Evolutionary conservation across 208 protist genomes (phyloP).

Genomic region (Zelonia costaricensis): DNA sequence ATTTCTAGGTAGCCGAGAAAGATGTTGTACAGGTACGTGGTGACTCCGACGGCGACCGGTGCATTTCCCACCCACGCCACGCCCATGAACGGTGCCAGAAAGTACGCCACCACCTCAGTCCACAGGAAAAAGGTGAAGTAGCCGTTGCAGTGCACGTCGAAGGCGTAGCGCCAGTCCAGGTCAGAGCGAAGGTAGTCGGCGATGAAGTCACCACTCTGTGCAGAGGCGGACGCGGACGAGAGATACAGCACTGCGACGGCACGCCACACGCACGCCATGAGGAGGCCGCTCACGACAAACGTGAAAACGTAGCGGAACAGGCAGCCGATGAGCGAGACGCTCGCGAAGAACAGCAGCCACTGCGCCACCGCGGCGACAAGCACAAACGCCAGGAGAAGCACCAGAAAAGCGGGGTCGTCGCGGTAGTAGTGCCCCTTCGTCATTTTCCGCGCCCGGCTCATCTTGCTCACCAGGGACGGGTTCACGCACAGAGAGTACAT

Average conservation of each 20-base stretch:
- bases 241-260: conserved; percentile 31
- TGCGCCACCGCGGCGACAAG: conserved; percentile 64
- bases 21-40: conserved; percentile 89
- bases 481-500: conserved; percentile 87
- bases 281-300: conserved; percentile 71
- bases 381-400: conserved; percentile 91
- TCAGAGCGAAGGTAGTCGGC: conserved; percentile 28
- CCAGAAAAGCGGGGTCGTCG: conserved; percentile 97
- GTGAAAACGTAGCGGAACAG: conserved; percentile 34
- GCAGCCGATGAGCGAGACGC: conserved; percentile 55
- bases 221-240: neutral
- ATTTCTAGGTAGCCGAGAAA: conserved; percentile 94
- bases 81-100: conserved; percentile 71
- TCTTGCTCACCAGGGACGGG: conserved; percentile 85
- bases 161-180: conserved; percentile 95
- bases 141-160: conserved; percentile 98
- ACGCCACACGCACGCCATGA: conserved; percentile 57
- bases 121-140: conserved; percentile 96
- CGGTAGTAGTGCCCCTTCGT: conserved; percentile 97
- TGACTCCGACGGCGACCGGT: conserved; percentile 58
- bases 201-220: conserved; percentile 7
- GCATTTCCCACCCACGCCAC: conserved; percentile 36
- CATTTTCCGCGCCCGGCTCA: conserved; percentile 90
- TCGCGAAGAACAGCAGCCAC: conserved; percentile 19
- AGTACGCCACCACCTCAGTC: conserved; percentile 88